A percentile compares a stretch with the other conserved stretches of the same genome.
These are phyloP conservation scores for Sonneratia caseolaris DNA, from an alignment of 345 rosid genomes.

Conservation along the genomic window DNA sequence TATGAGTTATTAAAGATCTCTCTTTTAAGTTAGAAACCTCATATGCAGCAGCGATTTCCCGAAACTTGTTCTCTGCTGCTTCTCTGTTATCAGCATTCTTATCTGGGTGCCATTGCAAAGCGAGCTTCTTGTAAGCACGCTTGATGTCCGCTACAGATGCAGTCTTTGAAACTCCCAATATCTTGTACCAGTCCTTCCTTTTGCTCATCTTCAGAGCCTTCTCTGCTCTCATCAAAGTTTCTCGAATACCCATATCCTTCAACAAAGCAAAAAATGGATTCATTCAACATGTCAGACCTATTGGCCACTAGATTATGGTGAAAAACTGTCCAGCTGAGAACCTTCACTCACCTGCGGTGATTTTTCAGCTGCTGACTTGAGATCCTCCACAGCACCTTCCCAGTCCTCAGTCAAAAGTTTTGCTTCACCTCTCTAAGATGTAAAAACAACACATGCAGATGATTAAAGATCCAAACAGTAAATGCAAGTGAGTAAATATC, in stretches of 20 bases:
- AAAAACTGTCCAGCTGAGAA: background rate
- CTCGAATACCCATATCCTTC: constrained; percentile 78
- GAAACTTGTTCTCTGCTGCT: constrained; percentile 88
- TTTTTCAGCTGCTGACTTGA: constrained; percentile 70
- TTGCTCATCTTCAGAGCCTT: constrained; percentile 95
- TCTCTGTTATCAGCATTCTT: constrained; percentile 88
- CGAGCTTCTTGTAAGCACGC: constrained; percentile 90
- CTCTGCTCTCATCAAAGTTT: constrained; percentile 79
- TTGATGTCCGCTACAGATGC: constrained; percentile 82
- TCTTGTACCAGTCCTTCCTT: constrained; percentile 94
- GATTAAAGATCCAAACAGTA: background rate
- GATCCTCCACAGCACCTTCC: constrained; percentile 97
- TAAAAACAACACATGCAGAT: background rate
- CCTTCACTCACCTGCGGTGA: constrained; percentile 69
- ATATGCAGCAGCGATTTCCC: constrained; percentile 93
- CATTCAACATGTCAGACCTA: background rate
- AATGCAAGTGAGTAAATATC: background rate
- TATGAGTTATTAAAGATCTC: background rate
- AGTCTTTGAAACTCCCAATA: constrained; percentile 70
- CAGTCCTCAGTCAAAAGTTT: constrained; percentile 86
- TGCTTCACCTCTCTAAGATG: constrained; percentile 83
- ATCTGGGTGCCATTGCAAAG: constrained; percentile 98
- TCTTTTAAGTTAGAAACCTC: constrained; percentile 44
- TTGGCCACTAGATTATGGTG: background rate
- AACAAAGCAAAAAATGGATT: background rate